Evolutionary conservation across 2,329 filamentous ascomycete genomes (phyloP), one percentile per base, ranked within the genome.

Genomic region (Diaporthe caulivora): DNA sequence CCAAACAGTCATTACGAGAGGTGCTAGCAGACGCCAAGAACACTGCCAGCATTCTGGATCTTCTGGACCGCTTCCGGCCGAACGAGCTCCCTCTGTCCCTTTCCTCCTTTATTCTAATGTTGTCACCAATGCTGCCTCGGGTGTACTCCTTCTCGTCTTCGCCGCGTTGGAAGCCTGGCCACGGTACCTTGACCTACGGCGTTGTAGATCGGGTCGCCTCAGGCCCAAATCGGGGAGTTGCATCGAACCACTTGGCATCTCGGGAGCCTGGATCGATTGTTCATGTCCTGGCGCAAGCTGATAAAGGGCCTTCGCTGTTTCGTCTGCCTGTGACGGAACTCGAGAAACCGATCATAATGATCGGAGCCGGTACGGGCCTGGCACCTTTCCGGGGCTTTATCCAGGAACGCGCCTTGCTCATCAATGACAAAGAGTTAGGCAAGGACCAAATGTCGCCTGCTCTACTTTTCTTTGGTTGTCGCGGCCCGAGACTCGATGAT

Each of bases 81-180:
- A 24, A 31, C 54, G 31, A 37, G 18, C 31, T 57, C 31, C 54
- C 31, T 40, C 31, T 24, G 18, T 4, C 93, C 0, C 87, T 97
- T 31, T 87, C 87, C 2, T 83, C 89, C 24, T 96, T 93, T 83
- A 86, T 97, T 8, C 86, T 87, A 44, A 92, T 95, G 87, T 87
- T 95, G 0, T 92, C 93, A 2, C 92, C 93, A 0, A 94, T 97
- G 91, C 91, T 93, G 37, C 87, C 94, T 51, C 88, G 93, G 21
- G 92, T 94, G 80, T 95, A 95, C 77, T 94, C 91, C 40, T 94
- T 95, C 79, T 95, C 93, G 0, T 95, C 92, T 0, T 94, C 93
- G 0, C 92, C 93, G 0, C 85, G 94, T 0, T 85, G 84, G 75
- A 87, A 92, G 75, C 85, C 89, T 0, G 84, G 83, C 15, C 85